These are phyloP conservation scores for Linnemannia hyalina DNA, from an alignment of 192 early-diverging fungal species.

Conservation along the genomic window DNA sequence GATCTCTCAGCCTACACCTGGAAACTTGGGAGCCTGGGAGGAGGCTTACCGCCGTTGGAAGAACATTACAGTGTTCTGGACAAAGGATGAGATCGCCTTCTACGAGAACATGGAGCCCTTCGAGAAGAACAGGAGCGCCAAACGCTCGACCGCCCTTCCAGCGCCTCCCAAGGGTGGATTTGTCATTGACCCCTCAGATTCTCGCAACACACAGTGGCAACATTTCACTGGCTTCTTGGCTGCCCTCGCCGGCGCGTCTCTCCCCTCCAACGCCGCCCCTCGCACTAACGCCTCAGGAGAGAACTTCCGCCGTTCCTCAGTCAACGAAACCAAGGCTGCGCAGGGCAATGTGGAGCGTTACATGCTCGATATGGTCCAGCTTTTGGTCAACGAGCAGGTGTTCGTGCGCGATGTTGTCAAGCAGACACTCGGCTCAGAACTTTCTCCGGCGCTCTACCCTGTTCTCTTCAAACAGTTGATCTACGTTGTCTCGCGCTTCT, in stretches of 20 bases:
- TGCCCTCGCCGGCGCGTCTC: conserved; percentile 81
- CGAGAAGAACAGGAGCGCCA: conserved; percentile 56
- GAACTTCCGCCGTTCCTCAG: conserved; percentile 34
- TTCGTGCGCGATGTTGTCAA: conserved; percentile 81
- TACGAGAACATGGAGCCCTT: conserved; percentile 55
- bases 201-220: conserved; percentile 73
- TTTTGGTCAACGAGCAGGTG: conserved; percentile 80
- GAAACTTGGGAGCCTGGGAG: conserved; percentile 86
- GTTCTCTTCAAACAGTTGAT: conserved; percentile 71
- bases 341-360: conserved; percentile 75
- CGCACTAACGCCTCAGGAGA: conserved; percentile 40
- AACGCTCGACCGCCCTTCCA: conserved; percentile 37
- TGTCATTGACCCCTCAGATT: conserved; percentile 31
- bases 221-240: conserved; percentile 89
- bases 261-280: conserved; percentile 25
- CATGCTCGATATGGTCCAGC: conserved; percentile 77
- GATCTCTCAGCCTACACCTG: conserved; percentile 74
- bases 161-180: conserved; percentile 48
- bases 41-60: conserved; percentile 86
- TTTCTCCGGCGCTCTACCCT: conserved; percentile 74
- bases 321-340: conserved; percentile 50
- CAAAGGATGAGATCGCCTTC: conserved; percentile 54
- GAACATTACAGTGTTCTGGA: conserved; percentile 64
- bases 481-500: conserved; percentile 68
- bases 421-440: conserved; percentile 84